Conservation (phyloP, 1,284 basidiomycete species). For the Singerocomus inundabilis region DNA sequence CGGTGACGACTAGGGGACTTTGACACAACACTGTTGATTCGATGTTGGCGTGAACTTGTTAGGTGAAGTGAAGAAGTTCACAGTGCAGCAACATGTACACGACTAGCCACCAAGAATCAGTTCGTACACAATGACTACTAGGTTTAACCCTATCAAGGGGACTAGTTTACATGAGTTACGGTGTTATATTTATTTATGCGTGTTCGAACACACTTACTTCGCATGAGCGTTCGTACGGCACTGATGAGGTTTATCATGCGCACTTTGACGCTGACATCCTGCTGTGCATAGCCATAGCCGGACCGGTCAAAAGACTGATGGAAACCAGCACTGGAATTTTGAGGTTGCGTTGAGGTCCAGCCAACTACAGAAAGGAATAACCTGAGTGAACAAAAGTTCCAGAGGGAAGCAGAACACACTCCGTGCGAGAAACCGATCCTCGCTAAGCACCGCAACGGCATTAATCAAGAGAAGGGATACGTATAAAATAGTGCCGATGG, state of each 20-base stretch:
- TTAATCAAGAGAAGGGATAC: constrained; percentile 84
- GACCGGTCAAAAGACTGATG: constrained; percentile 68
- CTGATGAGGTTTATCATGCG: constrained; percentile 89
- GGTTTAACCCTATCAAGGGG: constrained; percentile 82
- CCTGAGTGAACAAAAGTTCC: constrained; percentile 6
- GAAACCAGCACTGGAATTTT: constrained; percentile 54
- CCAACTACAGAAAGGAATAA: constrained; percentile 62
- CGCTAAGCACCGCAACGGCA: constrained; percentile 90
- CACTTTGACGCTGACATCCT: constrained; percentile 77
- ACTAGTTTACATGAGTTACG: constrained; percentile 48
- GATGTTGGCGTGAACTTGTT: constrained; percentile 11
- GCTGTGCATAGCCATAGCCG: constrained; percentile 49
- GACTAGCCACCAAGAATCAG: constrained; percentile 57
- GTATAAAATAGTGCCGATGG: constrained; percentile 69
- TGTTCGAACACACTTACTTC: constrained; percentile 60
- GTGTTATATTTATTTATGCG: constrained; percentile 13
- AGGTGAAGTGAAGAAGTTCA: constrained; percentile 15
- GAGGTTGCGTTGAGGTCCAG: constrained; percentile 77
- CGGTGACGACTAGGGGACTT: constrained; percentile 22
- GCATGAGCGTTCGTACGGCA: constrained; percentile 92
- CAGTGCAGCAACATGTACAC: constrained; percentile 14
- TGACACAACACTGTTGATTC: constrained; percentile 8
- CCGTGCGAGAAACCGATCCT: constrained; percentile 91
- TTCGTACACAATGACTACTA: constrained; percentile 81
- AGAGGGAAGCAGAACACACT: constrained; percentile 55